These are phyloP conservation scores for Clonostachys sp. DNA, from an alignment of 2,329 filamentous ascomycete genomes.

Conservation along the genomic window DNA sequence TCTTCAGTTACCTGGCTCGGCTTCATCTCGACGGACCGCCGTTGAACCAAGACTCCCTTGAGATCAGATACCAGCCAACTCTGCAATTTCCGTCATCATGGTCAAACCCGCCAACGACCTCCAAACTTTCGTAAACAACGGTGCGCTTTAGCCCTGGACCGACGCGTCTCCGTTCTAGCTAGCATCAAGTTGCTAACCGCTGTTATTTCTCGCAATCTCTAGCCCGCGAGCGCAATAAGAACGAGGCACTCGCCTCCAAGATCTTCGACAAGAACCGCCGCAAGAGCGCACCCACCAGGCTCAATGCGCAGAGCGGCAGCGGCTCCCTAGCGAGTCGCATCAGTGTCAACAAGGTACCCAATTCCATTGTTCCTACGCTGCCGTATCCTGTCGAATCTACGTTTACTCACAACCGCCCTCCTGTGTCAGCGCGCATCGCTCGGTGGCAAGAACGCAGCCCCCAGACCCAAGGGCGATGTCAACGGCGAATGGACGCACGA, in stretches of 20 bases:
- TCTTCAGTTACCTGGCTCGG: too few species aligned
- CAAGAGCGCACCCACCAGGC: slow-evolving; percentile 48
- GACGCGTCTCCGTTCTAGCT: background rate
- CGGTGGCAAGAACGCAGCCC: slow-evolving; percentile 19
- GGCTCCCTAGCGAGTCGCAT: slow-evolving; percentile 67
- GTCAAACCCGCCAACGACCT: slow-evolving; percentile 42
- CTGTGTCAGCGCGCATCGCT: slow-evolving; percentile 18
- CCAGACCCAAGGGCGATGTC: slow-evolving; percentile 41
- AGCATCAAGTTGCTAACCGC: slow-evolving; percentile 3
- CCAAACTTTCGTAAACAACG: slow-evolving; percentile 50
- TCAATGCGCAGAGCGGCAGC: slow-evolving; percentile 33
- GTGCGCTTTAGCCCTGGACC: slow-evolving; percentile 20
- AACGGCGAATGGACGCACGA: slow-evolving; percentile 70
- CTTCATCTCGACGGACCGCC: too few species aligned
- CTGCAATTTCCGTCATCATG: slow-evolving; percentile 19
- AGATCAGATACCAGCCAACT: too few species aligned
- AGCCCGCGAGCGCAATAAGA: slow-evolving; percentile 67
- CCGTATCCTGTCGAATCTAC: background rate
- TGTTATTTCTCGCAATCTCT: background rate
- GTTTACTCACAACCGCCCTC: background rate
- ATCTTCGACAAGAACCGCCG: slow-evolving; percentile 59
- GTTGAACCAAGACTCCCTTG: too few species aligned
- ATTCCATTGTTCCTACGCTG: background rate
- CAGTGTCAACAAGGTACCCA: slow-evolving; percentile 63
- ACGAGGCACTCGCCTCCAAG: slow-evolving; percentile 65